Conservation (phyloP, 257 asterid species). For the Lantana camara region DNA sequence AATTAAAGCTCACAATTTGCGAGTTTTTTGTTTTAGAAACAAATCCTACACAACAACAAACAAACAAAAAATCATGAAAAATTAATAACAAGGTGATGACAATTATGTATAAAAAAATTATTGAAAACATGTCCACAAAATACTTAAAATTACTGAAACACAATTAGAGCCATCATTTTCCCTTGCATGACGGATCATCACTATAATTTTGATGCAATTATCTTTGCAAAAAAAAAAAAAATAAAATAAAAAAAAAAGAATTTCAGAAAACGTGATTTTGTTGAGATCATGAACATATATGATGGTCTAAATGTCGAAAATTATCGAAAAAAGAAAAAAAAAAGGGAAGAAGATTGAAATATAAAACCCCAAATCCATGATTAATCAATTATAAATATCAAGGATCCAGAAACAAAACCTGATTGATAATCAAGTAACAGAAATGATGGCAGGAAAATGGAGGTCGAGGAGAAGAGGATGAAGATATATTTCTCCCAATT, state of each 20-base stretch:
- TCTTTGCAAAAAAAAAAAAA: neutral
- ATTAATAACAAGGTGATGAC: neutral
- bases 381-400: too few species aligned
- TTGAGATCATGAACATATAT: neutral
- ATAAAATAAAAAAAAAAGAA: neutral
- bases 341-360: too few species aligned
- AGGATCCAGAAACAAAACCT: constrained; percentile 19
- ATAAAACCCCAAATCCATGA: too few species aligned
- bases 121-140: neutral
- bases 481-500: constrained; percentile 16
- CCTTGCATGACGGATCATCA: neutral
- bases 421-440: constrained; percentile 22
- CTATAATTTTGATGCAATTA: neutral
- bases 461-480: constrained; percentile 6
- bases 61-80: neutral
- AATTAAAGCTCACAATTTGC: neutral
- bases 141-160: neutral
- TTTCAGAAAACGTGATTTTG: neutral
- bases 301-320: neutral
- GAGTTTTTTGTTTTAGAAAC: constrained; percentile 2
- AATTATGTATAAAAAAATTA: too few species aligned
- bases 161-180: neutral
- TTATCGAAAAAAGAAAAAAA: neutral
- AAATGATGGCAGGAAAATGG: neutral
- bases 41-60: constrained; percentile 15